Evolutionary conservation across 1,284 basidiomycete species (phyloP), one percentile per base, ranked within the genome.

Genomic region (Austroboletus olivaceoglutinosus): DNA sequence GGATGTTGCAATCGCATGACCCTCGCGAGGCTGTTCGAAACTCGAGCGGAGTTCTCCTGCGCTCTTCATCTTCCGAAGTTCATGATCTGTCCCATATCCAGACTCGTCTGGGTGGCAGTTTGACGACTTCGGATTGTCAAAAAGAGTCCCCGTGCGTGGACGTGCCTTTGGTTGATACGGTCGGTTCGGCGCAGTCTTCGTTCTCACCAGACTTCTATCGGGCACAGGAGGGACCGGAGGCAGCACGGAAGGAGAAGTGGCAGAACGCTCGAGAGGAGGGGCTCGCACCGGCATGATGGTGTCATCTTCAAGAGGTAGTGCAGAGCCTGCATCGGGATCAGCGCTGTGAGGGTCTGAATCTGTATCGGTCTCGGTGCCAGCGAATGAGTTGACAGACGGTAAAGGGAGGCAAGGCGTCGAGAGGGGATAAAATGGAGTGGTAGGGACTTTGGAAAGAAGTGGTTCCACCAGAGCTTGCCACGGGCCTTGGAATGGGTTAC

Each of bases 401-500:
- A 76, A 69, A 39, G 82, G 78, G 50, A 83, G 74, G 40, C 77
- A 76, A 30, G 85, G 83, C 1, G 83, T 85, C 19, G 83, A 84
- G 25, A 80, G 82, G 43, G 82, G 82, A 70, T 83, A 85, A n/a
- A 75, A 67, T 27, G 85, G 83, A 2, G 79, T 78, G 62, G 77
- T 70, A 30, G 83, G 82, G 21, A 69, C 64, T 65, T 82, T 86
- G 47, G 83, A 76, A 19, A 90, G 73, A 42, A 91, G 70, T 4
- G 93, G 93, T 51, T 89, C 87, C 23, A 97, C 85, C 48, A 99
- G 77, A 29, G 87, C 85, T 62, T 85, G 83, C 93, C 95, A 98
- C 4, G 93, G 89, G 4, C 89, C 87, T 56, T 91, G 86, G 71
- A 98, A 97, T 9, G 92, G 89, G 68, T 99, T 99, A 29, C 87